Conservation (phyloP, 495 filamentous ascomycete species). For the Aspergillus nanangensis region DNA sequence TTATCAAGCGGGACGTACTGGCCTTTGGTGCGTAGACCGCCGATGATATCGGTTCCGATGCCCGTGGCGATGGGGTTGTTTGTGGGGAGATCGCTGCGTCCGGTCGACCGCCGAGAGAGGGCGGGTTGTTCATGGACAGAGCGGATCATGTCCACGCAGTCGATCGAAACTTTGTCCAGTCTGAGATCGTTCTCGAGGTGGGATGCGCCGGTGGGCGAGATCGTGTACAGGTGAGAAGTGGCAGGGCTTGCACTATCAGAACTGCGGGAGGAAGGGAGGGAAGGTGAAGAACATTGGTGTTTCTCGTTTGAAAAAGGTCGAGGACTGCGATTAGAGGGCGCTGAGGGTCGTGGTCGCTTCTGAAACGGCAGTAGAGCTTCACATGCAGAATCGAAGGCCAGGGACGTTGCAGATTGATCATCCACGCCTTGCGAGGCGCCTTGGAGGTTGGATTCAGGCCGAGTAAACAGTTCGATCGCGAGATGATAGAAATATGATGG, state of each 20-base stretch:
- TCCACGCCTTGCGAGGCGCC: slow-evolving; percentile 8
- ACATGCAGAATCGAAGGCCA: slow-evolving; percentile 34
- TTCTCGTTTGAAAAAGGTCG: slow-evolving; percentile 11
- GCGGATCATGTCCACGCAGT: slow-evolving; percentile 64
- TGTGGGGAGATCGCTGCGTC: neutral
- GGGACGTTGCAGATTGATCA: slow-evolving; percentile 11
- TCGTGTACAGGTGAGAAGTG: slow-evolving; percentile 13
- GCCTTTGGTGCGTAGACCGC: slow-evolving; percentile 67
- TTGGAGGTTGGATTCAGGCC: slow-evolving; percentile 41
- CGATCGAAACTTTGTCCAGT: slow-evolving; percentile 57
- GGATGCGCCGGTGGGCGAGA: slow-evolving; percentile 12
- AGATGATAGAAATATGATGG: slow-evolving; percentile 91
- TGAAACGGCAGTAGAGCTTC: slow-evolving; percentile 42
- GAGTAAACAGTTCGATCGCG: slow-evolving; percentile 68
- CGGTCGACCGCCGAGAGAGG: slow-evolving; percentile 9
- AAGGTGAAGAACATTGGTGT: slow-evolving; percentile 2
- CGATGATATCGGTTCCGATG: slow-evolving; percentile 47
- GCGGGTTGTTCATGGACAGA: slow-evolving; percentile 16
- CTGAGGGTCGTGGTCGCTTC: slow-evolving; percentile 17
- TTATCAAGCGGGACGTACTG: slow-evolving; percentile 69
- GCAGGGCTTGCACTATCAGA: neutral
- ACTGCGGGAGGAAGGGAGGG: neutral
- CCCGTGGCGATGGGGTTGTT: slow-evolving; percentile 41
- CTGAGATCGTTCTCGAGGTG: slow-evolving; percentile 52
- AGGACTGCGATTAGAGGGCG: slow-evolving; percentile 11